phyloP scores from a whole-genome alignment of 352 stramenopile species.

The Pythium myriotylum region DNA sequence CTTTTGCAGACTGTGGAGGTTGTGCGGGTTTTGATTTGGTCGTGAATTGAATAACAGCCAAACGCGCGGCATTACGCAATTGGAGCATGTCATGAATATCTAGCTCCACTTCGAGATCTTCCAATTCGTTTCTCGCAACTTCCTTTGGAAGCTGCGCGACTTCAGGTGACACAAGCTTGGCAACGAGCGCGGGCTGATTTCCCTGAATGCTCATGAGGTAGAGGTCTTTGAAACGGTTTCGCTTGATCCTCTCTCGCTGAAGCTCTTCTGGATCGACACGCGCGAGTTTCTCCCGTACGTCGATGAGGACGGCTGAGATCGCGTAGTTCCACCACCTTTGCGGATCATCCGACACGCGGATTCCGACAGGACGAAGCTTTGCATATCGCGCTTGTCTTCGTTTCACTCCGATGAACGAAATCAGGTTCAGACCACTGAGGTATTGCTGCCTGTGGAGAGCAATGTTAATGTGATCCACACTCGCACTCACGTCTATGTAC shows the following conservation, averaged over 20 bases:
- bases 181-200: constrained; percentile 32
- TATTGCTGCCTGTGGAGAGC: constrained; percentile 71
- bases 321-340: constrained; percentile 77
- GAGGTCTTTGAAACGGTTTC: constrained; percentile 63
- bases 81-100: constrained; percentile 75
- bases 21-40: constrained; percentile 28
- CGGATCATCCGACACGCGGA: constrained; percentile 50
- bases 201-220: constrained; percentile 36
- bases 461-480: constrained; percentile 76
- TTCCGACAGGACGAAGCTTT: constrained; percentile 49
- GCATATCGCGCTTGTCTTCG: constrained; percentile 63
- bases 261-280: constrained; percentile 69
- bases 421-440: constrained; percentile 66
- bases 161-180: constrained; percentile 43
- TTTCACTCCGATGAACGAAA: constrained; percentile 72
- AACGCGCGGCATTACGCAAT: constrained; percentile 52
- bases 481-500: constrained; percentile 78
- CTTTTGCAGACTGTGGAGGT: background rate
- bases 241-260: constrained; percentile 38
- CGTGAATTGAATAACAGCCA: constrained; percentile 44
- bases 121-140: constrained; percentile 42
- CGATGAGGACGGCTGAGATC: constrained; percentile 70
- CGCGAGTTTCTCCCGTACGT: constrained; percentile 69
- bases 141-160: constrained; percentile 53
- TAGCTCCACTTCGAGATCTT: constrained; percentile 69